These are phyloP conservation scores for Starmerella floris DNA, from an alignment of 805 yeast species.

Conservation along the genomic window DNA sequence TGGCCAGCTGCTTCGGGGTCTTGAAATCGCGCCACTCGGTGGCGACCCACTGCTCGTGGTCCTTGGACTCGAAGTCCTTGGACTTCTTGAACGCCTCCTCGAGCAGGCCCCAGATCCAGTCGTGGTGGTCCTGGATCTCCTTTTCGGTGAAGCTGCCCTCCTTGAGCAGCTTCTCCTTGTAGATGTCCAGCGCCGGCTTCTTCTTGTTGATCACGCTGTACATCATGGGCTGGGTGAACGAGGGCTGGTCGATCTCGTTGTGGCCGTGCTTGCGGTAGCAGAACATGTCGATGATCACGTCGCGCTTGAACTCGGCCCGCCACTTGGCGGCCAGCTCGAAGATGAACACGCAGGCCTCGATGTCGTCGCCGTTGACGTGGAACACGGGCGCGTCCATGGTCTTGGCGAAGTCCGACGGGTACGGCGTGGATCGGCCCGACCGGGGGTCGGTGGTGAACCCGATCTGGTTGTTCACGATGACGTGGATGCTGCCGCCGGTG, in stretches of 20 bases:
- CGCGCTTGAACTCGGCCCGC: conserved; percentile 93
- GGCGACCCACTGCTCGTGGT: conserved; percentile 79
- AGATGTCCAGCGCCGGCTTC: conserved; percentile 76
- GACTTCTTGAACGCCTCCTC: conserved; percentile 83
- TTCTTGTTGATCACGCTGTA: conserved; percentile 80
- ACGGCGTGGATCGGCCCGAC: conserved; percentile 92
- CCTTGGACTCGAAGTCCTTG: conserved; percentile 85
- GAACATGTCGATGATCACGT: conserved; percentile 90
- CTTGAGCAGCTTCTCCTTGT: conserved; percentile 59
- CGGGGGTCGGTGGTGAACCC: conserved; percentile 99
- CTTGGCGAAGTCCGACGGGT: conserved; percentile 96
- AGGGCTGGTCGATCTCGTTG: conserved; percentile 98
- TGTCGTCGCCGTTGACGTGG: conserved; percentile 98
- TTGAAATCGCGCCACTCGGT: conserved; percentile 99
- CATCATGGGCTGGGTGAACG: conserved; percentile 98
- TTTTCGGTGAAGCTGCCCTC: conserved; percentile 84
- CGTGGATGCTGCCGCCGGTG: conserved; percentile 96
- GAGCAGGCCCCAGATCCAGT: conserved; percentile 92
- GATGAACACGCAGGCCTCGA: conserved; percentile 80
- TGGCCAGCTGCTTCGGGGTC: conserved; percentile 91
- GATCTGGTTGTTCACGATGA: conserved; percentile 94
- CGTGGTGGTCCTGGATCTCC: conserved; percentile 89
- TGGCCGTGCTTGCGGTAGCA: conserved; percentile 99
- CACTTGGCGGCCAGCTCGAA: conserved; percentile 97
- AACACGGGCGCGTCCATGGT: conserved; percentile 94